Evolutionary conservation across 1,139 yeast species (phyloP).

Genomic region (Yamadazyma kanchanaburiensis): DNA sequence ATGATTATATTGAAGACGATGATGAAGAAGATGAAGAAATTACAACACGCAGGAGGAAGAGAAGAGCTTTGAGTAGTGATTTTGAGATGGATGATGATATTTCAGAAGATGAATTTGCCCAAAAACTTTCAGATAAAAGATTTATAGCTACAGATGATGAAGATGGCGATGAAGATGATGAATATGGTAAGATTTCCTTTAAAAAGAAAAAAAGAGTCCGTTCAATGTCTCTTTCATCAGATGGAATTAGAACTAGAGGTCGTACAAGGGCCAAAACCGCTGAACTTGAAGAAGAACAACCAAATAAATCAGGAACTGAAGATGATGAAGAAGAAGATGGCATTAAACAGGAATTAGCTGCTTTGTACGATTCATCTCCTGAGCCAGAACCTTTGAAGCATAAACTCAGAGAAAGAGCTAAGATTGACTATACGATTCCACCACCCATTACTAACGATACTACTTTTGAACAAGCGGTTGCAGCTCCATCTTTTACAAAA

Average conservation of each 20-base stretch:
- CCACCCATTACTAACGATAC: slow-evolving; percentile 67
- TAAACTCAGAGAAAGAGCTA: slow-evolving; percentile 71
- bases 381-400: slow-evolving; percentile 52
- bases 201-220: slow-evolving; percentile 20
- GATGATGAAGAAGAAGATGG: slow-evolving; percentile 32
- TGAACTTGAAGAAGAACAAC: not conserved
- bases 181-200: slow-evolving; percentile 21
- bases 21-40: slow-evolving; percentile 21
- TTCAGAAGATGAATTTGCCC: slow-evolving; percentile 25
- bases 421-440: slow-evolving; percentile 78
- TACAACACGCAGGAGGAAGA: slow-evolving; percentile 11
- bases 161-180: slow-evolving; percentile 22
- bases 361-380: slow-evolving; percentile 51
- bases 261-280: slow-evolving; percentile 4
- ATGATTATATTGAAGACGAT: slow-evolving; percentile 22
- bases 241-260: slow-evolving; percentile 13
- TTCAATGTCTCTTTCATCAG: slow-evolving; percentile 19
- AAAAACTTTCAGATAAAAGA: slow-evolving; percentile 26
- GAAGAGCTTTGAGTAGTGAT: slow-evolving; percentile 12
- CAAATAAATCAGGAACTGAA: not conserved
- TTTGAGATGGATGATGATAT: slow-evolving; percentile 17
- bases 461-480: slow-evolving; percentile 9
- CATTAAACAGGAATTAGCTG: slow-evolving; percentile 50
- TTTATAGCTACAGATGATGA: slow-evolving; percentile 41
- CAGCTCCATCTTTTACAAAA: slow-evolving; percentile 10